These are phyloP conservation scores for Sicyos edulis DNA, from an alignment of 306 rosid genomes.

Conservation along the genomic window DNA sequence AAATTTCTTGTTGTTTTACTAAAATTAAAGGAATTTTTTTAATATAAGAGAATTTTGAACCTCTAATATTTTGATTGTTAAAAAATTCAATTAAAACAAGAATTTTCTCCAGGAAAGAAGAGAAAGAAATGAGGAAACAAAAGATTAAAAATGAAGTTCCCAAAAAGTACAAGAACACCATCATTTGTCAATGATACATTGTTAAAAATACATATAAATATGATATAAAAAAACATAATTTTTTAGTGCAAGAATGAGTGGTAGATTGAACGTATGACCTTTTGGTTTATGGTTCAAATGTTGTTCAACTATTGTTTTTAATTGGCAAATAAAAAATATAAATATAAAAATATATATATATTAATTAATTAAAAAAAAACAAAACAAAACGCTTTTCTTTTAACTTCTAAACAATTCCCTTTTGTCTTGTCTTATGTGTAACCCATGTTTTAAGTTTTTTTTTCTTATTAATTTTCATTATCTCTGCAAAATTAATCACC, in stretches of 20 bases:
- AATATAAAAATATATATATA: not conserved
- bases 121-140: conserved; percentile 14
- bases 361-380: not conserved
- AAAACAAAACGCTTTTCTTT: not conserved
- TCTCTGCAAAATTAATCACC: conserved; percentile 5
- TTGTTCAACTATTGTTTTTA: too few species aligned
- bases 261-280: too few species aligned
- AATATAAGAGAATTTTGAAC: too few species aligned
- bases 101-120: not conserved
- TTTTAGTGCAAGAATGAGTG: too few species aligned
- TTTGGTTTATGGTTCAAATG: too few species aligned
- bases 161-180: conserved; percentile 58
- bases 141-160: conserved; percentile 20
- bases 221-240: too few species aligned
- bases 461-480: conserved; percentile 1
- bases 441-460: not conserved
- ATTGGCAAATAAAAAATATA: not conserved
- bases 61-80: too few species aligned
- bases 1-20: too few species aligned
- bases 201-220: conserved; percentile 23
- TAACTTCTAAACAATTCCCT: too few species aligned
- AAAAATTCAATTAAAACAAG: too few species aligned
- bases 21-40: too few species aligned
- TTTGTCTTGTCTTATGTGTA: not conserved
- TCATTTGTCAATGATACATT: conserved; percentile 88